A percentile compares a stretch with the other conserved stretches of the same genome.
These are phyloP conservation scores for Diutina rugosa DNA, from an alignment of 1,139 yeast species.

Conservation along the genomic window DNA sequence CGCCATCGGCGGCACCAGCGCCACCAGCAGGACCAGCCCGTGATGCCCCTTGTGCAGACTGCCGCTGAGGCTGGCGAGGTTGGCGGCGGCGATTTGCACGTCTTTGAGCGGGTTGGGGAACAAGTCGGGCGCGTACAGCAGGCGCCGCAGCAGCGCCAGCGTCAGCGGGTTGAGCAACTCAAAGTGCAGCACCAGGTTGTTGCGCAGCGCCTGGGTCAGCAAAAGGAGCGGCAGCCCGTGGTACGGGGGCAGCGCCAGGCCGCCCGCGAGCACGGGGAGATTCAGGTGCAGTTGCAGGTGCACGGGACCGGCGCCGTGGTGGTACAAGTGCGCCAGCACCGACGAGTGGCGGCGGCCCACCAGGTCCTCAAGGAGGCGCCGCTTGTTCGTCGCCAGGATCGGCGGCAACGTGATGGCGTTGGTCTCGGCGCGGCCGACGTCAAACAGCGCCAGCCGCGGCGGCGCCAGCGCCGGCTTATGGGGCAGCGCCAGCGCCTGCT, in stretches of 20 bases:
- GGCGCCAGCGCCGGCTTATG: conserved; percentile 4
- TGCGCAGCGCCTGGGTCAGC: conserved; percentile 9
- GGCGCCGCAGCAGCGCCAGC: conserved; percentile 20
- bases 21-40: conserved; percentile 1
- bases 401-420: not conserved
- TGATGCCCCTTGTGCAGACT: not conserved
- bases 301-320: not conserved
- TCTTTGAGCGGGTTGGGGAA: conserved; percentile 22
- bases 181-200: conserved; percentile 24
- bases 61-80: not conserved
- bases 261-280: conserved; percentile 8
- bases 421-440: not conserved
- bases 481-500: not conserved
- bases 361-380: conserved; percentile 2
- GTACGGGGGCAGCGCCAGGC: conserved; percentile 20
- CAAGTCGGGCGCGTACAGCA: conserved; percentile 25
- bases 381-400: not conserved
- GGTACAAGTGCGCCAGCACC: conserved; percentile 2
- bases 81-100: conserved; percentile 1
- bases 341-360: conserved; percentile 1
- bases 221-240: conserved; percentile 2
- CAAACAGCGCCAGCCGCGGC: conserved; percentile 1
- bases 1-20: not conserved
- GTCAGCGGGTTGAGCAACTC: conserved; percentile 13
- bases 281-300: not conserved